Evolutionary conservation across 2,329 filamentous ascomycete genomes (phyloP).

Genomic region (Fonsecaea nubica): DNA sequence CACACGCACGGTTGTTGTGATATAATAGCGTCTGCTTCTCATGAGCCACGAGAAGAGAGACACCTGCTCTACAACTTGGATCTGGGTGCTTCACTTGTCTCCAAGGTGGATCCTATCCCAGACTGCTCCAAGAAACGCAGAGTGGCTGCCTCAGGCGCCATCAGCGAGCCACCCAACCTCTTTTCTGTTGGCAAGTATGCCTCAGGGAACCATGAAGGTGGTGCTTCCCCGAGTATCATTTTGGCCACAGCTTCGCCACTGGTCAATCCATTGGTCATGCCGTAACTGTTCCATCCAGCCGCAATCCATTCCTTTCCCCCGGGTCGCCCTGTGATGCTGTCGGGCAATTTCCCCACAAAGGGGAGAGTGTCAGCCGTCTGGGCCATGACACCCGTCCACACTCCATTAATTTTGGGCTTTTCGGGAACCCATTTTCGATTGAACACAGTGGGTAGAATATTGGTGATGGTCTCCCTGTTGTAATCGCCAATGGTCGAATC

Average conservation of each 20-base stretch:
- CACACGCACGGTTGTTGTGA: no score
- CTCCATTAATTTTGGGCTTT: no score
- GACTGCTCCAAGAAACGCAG: no score
- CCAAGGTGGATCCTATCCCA: no score
- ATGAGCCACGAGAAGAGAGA: no score
- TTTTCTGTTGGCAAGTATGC: constrained; percentile 13
- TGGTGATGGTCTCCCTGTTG: constrained; percentile 9
- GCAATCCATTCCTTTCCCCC: constrained; percentile 42
- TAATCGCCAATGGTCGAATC: constrained; percentile 28
- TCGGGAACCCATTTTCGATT: no score
- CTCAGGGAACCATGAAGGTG: constrained; percentile 19
- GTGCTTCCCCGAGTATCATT: constrained; percentile 30
- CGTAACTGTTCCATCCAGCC: constrained; percentile 43
- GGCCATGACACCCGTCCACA: constrained; percentile 45
- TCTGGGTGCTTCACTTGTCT: no score
- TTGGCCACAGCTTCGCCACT: constrained; percentile 40
- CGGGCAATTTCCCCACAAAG: constrained; percentile 40
- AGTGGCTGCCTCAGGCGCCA: constrained; percentile 17
- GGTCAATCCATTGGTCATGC: constrained; percentile 42
- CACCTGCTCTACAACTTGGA: no score
- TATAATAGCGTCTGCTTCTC: no score
- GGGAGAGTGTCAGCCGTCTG: constrained; percentile 43
- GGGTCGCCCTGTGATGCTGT: constrained; percentile 30
- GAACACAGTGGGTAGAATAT: constrained; percentile 16
- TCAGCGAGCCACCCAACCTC: constrained; percentile 12